Base-by-base conservation (phyloP, 768 basidiomycete species). In the Cyclocybe aegerita region DNA sequence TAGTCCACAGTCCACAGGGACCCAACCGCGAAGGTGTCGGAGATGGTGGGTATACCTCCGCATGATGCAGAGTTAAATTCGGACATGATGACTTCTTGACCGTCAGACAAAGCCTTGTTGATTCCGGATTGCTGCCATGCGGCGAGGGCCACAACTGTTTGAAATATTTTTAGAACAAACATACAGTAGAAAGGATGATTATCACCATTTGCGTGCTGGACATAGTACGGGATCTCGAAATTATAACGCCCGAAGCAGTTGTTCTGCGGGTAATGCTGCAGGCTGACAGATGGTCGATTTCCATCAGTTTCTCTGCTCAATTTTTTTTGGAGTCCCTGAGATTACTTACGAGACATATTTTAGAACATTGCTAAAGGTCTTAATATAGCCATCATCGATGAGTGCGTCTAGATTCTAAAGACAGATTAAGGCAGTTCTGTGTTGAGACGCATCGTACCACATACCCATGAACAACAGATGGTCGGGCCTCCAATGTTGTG, bases 31-130 rank as follows among this genome's bases (percentile, higher is more conserved):
- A 79, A 81, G 3, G 75, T 78, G 55, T 80, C 68, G 1, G 78
- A 80, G 40, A 81, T 67, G 9, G 66, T 67, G 3, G 74, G 71
- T 15, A 77, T 60, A n/a, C 79, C 80, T 12, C 79, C 80, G 57
- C 80, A 81, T 7, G 78, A 75, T 3, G 74, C 76, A 4, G 72
- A 73, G 61, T 80, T 82, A 56, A 80, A 81, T 59, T 82, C 80
- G 34, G 74, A 75, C 74, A 79, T 78, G 50, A 80, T 66, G 31
- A 80, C 58, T 48, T 69, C 61, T 50, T 69, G 72, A 42, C 57
- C 60, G 8, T 65, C 65, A 37, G 65, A 58, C 37, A 70, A 41
- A 16, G 70, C 52, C 39, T 65, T 59, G 23, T 63, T 55, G 16
- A 81, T 68, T 14, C 73, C 80, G n/a, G 67, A 59, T 38, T 62